A percentile compares a stretch with the other conserved stretches of the same genome.
Evolutionary conservation across 305 asterid species (phyloP).

Genomic region (Fraxinus angustifolia): DNA sequence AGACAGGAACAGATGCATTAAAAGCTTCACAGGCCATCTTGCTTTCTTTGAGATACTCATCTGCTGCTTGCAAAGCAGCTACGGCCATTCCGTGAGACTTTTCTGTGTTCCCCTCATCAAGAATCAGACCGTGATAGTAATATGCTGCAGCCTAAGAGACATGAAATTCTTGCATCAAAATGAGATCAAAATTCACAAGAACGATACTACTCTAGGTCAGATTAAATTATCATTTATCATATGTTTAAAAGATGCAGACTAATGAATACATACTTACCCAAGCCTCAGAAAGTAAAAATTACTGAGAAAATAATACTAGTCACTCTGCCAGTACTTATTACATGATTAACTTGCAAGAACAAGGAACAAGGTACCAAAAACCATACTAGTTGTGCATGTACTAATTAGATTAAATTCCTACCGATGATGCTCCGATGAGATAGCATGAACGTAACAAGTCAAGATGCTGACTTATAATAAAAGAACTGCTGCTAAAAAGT

Average conservation of each 20-base stretch:
- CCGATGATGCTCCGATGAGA: background rate
- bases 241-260: background rate
- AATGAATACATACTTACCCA: background rate
- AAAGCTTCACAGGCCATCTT: constrained; percentile 83
- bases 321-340: background rate
- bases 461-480: background rate
- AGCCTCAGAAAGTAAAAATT: background rate
- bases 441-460: background rate
- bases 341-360: background rate
- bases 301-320: background rate
- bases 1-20: constrained; percentile 64
- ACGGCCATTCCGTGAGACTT: constrained; percentile 37
- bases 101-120: constrained; percentile 93
- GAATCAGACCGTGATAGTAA: constrained; percentile 95
- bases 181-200: background rate
- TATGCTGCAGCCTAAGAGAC: constrained; percentile 79
- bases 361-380: background rate
- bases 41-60: constrained; percentile 93
- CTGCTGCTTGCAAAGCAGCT: constrained; percentile 82
- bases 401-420: background rate
- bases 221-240: background rate
- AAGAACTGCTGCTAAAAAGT: background rate
- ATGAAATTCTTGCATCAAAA: background rate
- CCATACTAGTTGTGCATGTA: background rate
- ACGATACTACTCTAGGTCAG: background rate